phyloP scores from a whole-genome alignment of 1,284 basidiomycete genomes.

The Marasmius oreades region DNA sequence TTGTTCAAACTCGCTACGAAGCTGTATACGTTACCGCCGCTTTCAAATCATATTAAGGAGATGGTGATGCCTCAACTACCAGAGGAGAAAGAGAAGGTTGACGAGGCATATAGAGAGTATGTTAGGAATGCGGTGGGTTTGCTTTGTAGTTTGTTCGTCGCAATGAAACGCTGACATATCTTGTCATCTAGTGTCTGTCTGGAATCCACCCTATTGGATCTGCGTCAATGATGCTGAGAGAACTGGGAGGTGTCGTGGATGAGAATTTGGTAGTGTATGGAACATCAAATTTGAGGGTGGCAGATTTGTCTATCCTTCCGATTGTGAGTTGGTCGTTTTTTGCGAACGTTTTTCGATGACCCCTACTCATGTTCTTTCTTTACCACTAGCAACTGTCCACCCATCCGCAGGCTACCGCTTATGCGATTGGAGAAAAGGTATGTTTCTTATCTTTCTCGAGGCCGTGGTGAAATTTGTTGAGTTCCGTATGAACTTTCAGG shows the following conservation, averaged over 20 bases:
- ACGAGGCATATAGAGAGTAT: background rate
- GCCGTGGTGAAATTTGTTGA: background rate
- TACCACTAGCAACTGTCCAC: background rate
- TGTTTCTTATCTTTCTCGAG: background rate
- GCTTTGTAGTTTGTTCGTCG: background rate
- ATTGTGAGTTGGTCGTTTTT: background rate
- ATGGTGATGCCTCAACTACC: background rate
- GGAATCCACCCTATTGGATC: background rate
- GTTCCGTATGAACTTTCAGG: background rate
- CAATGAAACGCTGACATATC: background rate
- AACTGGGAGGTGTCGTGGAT: slow-evolving; percentile 1
- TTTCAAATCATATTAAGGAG: background rate
- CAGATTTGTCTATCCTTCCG: background rate
- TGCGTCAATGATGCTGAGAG: background rate
- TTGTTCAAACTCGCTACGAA: background rate
- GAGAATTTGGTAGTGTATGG: background rate
- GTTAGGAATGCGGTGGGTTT: background rate
- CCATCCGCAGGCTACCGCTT: background rate
- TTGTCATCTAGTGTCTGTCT: background rate
- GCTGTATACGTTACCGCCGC: background rate
- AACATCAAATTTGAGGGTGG: background rate
- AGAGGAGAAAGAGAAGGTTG: background rate
- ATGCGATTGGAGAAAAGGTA: slow-evolving; percentile 3
- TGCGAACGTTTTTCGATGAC: too few relatives aligned
- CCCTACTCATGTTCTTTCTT: background rate